Base-by-base conservation (phyloP, 306 rosid genomes). In the Castanea mollissima region DNA sequence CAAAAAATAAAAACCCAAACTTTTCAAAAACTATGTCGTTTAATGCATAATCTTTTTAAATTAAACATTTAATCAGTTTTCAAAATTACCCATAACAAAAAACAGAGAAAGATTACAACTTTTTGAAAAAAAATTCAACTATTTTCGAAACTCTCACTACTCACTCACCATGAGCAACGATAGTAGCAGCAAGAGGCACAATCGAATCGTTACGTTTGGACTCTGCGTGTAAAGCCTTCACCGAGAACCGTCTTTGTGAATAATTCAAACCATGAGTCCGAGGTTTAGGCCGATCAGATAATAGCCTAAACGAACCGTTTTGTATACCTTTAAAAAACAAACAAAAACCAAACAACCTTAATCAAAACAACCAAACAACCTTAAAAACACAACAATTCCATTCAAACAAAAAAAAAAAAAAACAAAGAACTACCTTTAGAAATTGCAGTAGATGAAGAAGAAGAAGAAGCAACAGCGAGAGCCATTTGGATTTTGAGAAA, bases 281-380 rank as follows among this genome's bases (percentile, higher is more conserved):
- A 85, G 65, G 81, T 13, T 69, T n/a, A 0, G 74, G 68, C 59
- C 81, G 83, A 57, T 84, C 87, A 13, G 23, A 55, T 79, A 49
- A 10, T 3, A 85, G 21, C 55, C 87, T 74, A 55, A 92, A 23
- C 0, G 84, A 84, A 51, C 88, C 87, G 65, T 90, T 49, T 73
- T 78, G 90, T 4, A 88, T 41, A 79, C 80, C 99, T 93, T 93
- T 49, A 49, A 49, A 49, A 94, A 73, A 90, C 10, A 11, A 74
- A 16, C 44, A 29, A 2, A 58, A 12, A 57, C 34, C 19, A 29
- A 15, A 8, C 6, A 7, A 27, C 21, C 46, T 29, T 16, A 73
- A 73, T 59, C 52, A 25, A 23, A 64, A 73, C 21, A 10, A 71
- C 5, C 5, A 25, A 18, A 71, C 11, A 13, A 54, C 21, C 41